Evolutionary conservation across 106 monocot species (phyloP).

Genomic region (Amphibolis antarctica): DNA sequence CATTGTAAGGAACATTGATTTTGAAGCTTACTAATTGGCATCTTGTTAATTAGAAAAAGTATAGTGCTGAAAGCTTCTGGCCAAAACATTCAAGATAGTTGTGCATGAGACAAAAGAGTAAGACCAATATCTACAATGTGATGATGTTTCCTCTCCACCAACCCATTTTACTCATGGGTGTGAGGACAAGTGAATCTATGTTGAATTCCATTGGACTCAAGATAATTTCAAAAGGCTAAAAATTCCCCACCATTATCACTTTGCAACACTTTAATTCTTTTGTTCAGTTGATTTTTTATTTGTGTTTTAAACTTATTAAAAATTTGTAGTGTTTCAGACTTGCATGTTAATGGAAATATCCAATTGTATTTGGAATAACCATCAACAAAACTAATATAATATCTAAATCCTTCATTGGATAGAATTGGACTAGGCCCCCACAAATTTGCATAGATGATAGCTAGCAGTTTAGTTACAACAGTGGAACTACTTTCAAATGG

Average conservation of each 20-base stretch:
- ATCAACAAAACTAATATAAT: not conserved
- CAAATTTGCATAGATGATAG: no score
- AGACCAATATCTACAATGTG: not conserved
- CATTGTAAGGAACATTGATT: no score
- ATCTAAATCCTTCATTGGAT: not conserved
- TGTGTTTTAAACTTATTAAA: not conserved
- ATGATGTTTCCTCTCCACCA: not conserved
- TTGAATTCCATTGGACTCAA: not conserved
- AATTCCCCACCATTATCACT: no score
- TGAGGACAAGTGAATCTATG: no score
- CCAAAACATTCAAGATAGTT: not conserved
- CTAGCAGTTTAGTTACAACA: not conserved
- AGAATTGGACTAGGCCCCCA: not conserved
- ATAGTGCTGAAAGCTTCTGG: not conserved
- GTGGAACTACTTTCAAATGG: no score
- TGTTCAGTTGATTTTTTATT: not conserved
- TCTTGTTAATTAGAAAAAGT: no score
- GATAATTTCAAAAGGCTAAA: not conserved
- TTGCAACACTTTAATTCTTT: not conserved
- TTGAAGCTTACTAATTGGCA: no score
- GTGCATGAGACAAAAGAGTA: not conserved
- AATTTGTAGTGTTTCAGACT: not conserved
- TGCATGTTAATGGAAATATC: not conserved
- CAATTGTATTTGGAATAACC: not conserved
- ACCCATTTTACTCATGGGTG: not conserved